Evolutionary conservation across 2,329 filamentous ascomycete genomes (phyloP).

Genomic region (Aspergillus jensenii): DNA sequence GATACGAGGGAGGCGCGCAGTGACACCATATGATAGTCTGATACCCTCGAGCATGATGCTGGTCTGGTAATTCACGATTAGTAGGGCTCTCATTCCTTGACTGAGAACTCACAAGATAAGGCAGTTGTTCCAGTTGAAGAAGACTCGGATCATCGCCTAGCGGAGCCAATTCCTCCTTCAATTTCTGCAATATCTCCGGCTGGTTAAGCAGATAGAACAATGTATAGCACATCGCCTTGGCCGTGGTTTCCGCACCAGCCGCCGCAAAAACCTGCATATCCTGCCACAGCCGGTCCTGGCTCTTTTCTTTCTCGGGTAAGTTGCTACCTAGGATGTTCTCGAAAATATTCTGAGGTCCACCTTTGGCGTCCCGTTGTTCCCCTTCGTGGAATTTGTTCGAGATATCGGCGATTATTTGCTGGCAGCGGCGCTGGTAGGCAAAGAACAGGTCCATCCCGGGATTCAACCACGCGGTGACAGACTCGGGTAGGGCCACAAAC

Average conservation of each 20-base stretch:
- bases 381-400: constrained; percentile 7
- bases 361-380: not conserved
- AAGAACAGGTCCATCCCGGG: constrained; percentile 22
- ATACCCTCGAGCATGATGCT: constrained; percentile 30
- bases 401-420: constrained; percentile 13
- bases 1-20: constrained; percentile 30
- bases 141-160: constrained; percentile 17
- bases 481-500: constrained; percentile 21
- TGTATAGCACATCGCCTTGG: constrained; percentile 23
- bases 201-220: constrained; percentile 23
- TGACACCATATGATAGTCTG: constrained; percentile 28
- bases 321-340: constrained; percentile 28
- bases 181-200: constrained; percentile 14
- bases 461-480: constrained; percentile 19
- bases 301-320: constrained; percentile 35
- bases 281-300: constrained; percentile 28
- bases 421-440: constrained; percentile 21
- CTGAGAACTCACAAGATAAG: constrained; percentile 25
- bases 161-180: constrained; percentile 20
- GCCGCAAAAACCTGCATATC: constrained; percentile 31
- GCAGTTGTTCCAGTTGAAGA: constrained; percentile 28
- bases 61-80: constrained; percentile 14
- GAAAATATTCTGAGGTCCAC: constrained; percentile 26
- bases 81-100: not conserved
- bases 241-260: constrained; percentile 36